Base-by-base conservation (phyloP, 192 early-diverging fungal species). In the Entomortierella chlamydospora region DNA sequence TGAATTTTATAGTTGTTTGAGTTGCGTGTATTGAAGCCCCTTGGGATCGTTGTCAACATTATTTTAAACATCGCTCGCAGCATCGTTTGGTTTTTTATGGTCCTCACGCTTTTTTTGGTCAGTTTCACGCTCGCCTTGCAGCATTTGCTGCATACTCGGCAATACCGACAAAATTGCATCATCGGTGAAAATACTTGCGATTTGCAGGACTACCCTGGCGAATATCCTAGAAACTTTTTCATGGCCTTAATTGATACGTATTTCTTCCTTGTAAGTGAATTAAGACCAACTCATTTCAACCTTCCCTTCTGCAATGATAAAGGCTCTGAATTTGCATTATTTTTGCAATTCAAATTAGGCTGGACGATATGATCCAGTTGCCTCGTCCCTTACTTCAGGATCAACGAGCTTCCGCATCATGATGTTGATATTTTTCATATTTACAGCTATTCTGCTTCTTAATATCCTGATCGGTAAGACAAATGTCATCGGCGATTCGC, bases 1-100 rank as follows among this genome's bases (percentile, higher is more conserved):
- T 15, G 45, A 47, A 20, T 47, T 5, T 4, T 20, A 47, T 68
- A 78, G 74, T n/a, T 78, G 23, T 78, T 78, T 28, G 74, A 78
- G 25, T 39, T 78, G n/a, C 60, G 74, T 4, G 67, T 67, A 13
- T 26, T 78, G 33, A 55, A 54, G 25, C 66, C 62, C 17, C 49
- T 78, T 31, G 74, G 74, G 25, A 64, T 70, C 11, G 74, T 78
- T 33, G 74, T 70, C 61, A 78, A 78, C 58, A 70, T 78, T 25
- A 70, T 78, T 42, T 43, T 78, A 18, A 70, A 69, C n/a, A 78
- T 78, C 22, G 33, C 67, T 0, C 42, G 43, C 1, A 64, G 39
- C 15, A 70, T 69, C 17, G 23, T 31, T n/a, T 69, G 66, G 74
- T 78, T 78, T 43, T 52, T 67, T 25, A 23, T 63, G n/a, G 43